Percentiles rank a stretch among this genome's conserved stretches.
These are phyloP conservation scores for Xylaria nigripes DNA, from an alignment of 495 filamentous ascomycete species.

Conservation along the genomic window DNA sequence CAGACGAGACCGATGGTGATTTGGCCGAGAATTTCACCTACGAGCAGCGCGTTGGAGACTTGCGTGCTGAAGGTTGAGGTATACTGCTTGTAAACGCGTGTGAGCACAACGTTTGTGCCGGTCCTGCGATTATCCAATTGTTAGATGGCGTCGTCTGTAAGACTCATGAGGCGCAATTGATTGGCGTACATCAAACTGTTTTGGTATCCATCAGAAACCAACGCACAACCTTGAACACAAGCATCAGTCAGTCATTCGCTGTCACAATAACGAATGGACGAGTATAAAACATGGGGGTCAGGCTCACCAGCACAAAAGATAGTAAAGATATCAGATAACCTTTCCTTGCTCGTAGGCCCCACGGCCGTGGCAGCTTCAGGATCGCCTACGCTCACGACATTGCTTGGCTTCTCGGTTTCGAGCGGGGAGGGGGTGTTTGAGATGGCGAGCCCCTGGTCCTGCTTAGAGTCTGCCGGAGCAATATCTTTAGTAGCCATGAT, in stretches of 20 bases:
- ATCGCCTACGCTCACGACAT: not conserved
- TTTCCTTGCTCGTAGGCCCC: slow-evolving; percentile 1
- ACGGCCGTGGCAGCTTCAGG: not conserved
- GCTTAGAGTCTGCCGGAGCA: not conserved
- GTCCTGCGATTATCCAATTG: slow-evolving; percentile 17
- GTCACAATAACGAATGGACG: not conserved
- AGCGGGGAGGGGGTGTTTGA: not conserved
- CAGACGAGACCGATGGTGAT: slow-evolving; percentile 43
- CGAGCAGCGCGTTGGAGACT: slow-evolving; percentile 45
- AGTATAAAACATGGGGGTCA: not conserved
- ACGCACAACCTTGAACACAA: slow-evolving; percentile 33
- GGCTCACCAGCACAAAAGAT: slow-evolving; percentile 10
- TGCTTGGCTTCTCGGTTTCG: not conserved
- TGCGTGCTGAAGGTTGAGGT: slow-evolving; percentile 31
- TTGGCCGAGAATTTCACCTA: slow-evolving; percentile 48
- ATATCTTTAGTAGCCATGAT: slow-evolving; percentile 1
- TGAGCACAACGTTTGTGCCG: slow-evolving; percentile 45
- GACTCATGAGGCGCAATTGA: not conserved
- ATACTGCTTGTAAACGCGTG: slow-evolving; percentile 38
- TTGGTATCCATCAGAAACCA: slow-evolving; percentile 48
- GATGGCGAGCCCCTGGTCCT: not conserved
- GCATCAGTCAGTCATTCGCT: not conserved
- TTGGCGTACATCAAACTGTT: slow-evolving; percentile 40
- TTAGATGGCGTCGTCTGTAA: not conserved
- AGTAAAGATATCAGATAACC: slow-evolving; percentile 10